These are phyloP conservation scores for Penicillium robsamsonii DNA, from an alignment of 495 filamentous ascomycete genomes.

Conservation along the genomic window DNA sequence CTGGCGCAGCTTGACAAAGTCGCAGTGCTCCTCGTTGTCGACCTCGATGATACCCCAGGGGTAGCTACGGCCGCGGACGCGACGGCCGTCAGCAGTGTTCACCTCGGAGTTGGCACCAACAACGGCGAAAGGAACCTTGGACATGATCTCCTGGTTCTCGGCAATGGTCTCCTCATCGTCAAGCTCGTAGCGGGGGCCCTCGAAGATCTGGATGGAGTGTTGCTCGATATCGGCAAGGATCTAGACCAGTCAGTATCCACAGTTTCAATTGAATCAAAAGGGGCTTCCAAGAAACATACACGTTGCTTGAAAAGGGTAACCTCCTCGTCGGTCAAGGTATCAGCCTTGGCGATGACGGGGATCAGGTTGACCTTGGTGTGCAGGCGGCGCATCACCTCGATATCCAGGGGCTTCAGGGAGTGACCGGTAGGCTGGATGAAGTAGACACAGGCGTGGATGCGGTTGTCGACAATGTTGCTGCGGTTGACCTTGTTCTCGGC, in stretches of 20 bases:
- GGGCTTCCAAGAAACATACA: conserved; percentile 54
- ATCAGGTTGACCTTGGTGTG: conserved; percentile 99
- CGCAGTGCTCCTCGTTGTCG: conserved; percentile 99
- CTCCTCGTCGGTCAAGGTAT: conserved; percentile 97
- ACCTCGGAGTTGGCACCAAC: conserved; percentile 96
- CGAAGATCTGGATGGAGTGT: conserved; percentile 97
- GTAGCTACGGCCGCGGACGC: conserved; percentile 93
- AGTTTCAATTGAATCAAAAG: conserved; percentile 1
- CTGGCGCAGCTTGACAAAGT: conserved; percentile 98
- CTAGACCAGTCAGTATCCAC: conserved; percentile 43
- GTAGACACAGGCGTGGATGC: conserved; percentile 97
- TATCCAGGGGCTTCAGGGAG: conserved; percentile 98
- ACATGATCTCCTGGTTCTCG: conserved; percentile 99
- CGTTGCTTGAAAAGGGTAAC: conserved; percentile 89
- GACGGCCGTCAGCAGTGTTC: conserved; percentile 84
- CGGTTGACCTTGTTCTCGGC: conserved; percentile 99
- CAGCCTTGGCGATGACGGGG: conserved; percentile 96
- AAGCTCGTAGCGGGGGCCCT: conserved; percentile 95
- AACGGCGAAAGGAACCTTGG: conserved; percentile 97
- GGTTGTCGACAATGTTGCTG: conserved; percentile 99
- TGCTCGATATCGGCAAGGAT: conserved; percentile 96
- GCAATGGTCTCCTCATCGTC: conserved; percentile 99
- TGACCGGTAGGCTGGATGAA: conserved; percentile 99
- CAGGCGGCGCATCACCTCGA: conserved; percentile 97
- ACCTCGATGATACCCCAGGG: conserved; percentile 99